Percentiles rank a stretch among this genome's conserved stretches.
Conservation (phyloP, 1,139 yeast genomes). For the Arxiozyma heterogenica region DNA sequence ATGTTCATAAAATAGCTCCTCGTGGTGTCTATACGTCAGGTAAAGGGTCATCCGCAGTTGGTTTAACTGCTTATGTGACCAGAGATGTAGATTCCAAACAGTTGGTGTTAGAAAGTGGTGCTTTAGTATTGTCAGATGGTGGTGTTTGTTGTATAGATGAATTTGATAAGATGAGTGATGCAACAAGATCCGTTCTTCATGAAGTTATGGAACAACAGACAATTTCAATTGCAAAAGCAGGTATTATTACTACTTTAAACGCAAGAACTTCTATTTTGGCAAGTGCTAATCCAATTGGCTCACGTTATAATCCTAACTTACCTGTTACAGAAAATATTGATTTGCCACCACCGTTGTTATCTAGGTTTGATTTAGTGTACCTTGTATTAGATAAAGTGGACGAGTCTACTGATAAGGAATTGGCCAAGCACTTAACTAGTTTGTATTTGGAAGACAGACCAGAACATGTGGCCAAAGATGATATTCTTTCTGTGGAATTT, state of each 20-base stretch:
- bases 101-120: constrained; percentile 90
- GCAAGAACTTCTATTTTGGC: constrained; percentile 95
- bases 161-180: constrained; percentile 93
- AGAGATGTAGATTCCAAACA: constrained; percentile 91
- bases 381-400: constrained; percentile 88
- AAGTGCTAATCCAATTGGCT: constrained; percentile 95
- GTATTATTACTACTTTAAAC: constrained; percentile 90
- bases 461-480: constrained; percentile 52
- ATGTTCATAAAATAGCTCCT: constrained; percentile 95
- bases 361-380: constrained; percentile 91
- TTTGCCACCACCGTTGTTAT: constrained; percentile 87
- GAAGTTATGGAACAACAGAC: constrained; percentile 99
- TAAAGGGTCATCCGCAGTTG: constrained; percentile 98
- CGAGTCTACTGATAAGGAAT: constrained; percentile 69
- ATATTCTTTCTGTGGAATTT: constrained; percentile 76
- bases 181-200: constrained; percentile 89
- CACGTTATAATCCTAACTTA: constrained; percentile 83
- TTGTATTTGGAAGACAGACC: constrained; percentile 89
- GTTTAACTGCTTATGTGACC: constrained; percentile 93
- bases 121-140: constrained; percentile 91
- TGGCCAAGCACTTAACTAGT: constrained; percentile 83
- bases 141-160: constrained; percentile 99
- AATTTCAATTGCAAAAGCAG: constrained; percentile 95
- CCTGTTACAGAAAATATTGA: constrained; percentile 95
- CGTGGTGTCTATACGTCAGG: constrained; percentile 97